Base-by-base conservation (phyloP, 208 protist species). In the Leishmania tarentolae region DNA sequence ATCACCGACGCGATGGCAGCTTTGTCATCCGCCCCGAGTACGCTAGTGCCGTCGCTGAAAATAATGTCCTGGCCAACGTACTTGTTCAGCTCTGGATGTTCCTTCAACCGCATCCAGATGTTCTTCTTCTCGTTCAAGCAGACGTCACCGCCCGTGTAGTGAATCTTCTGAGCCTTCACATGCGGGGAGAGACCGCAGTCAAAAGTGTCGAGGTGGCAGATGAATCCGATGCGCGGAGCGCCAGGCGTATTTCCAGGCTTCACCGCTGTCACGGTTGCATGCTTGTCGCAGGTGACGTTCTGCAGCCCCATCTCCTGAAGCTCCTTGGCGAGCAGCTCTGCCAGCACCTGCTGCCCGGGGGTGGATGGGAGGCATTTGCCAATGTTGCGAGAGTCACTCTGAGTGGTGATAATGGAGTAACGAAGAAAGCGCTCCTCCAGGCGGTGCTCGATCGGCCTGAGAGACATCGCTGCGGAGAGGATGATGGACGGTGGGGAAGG, bases 11-110 rank as follows among this genome's bases (percentile, higher is more conserved):
- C 79, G 47, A 97, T 87, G 21, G 90, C 94, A 8, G 94, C 94
- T 86, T 97, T 97, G 85, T 97, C 91, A 75, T 97, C 94, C 21
- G 92, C 94, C 8, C 94, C 94, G 61, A 97, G 88, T 80, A 97
- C 91, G 84, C 92, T 96, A 24, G 94, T 97, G 80, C 94, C 94
- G 79, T 97, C 94, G 77, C 88, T 94, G 74, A 97, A 92, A 56
- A 97, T 83, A 57, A 97, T 95, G 42, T 97, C 91, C 82, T 97
- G 88, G n/a, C 87, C 86, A 17, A 76, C 86, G 86, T 97, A 97
- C 77, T 86, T 85, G 47, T 42, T 56, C 76, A 97, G 82, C 79
- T 95, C 94, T n/a, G 92, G 90, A 77, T 95, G 90, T 80, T 95
- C 90, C 37, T 73, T 72, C 75, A 75, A 83, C 13, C 88, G 85